Evolutionary conservation across 106 monocot genomes (phyloP), one percentile per base, ranked within the genome.

Genomic region (Allium sativum): DNA sequence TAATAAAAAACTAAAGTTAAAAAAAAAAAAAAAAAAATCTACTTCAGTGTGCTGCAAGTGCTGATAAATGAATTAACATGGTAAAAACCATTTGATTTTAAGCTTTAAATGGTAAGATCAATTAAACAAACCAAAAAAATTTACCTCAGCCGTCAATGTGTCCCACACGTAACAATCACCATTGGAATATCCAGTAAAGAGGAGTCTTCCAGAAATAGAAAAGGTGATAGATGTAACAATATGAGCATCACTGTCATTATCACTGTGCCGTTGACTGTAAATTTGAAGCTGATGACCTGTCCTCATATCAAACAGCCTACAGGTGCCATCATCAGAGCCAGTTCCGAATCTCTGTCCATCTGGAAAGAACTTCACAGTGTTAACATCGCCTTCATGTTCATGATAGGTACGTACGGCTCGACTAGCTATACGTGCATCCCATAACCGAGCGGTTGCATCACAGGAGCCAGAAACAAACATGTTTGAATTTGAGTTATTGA

Each of bases 391-490:
- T 19, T 73, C 69, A 66, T 90, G 95, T 51, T 84, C 86, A 63
- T 90, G 72, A 69, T 79, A 96, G 41, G 87, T 96, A 46, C 75
- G 68, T 54, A 80, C 87, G 44, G 90, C 87, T 41, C 87, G 78
- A 60, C 95, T 96, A 51, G 90, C 90, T 69, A 84, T 96, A 42
- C 90, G 58, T 42, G 72, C 72, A 72, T 96, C 95, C 95, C 95
- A 96, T 15, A 90, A 53, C 20, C 90, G 76, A 52, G 79, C 90
- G 69, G 95, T 90, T 68, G 74, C 55, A 72, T 96, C 95, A 50
- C 87, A 96, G 10, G 95, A 96, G 71, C 95, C 95, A 48, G 95
- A 96, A 53, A 96, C 90, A 67, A 96, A 90, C 82, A 84, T 87
- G 62, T 87, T 90, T 50, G 90, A 58, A 66, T 82, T 82, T 75